Percentiles rank a stretch among this genome's conserved stretches.
phyloP scores from a whole-genome alignment of 306 rosid genomes.

The Boehmeria nivea region DNA sequence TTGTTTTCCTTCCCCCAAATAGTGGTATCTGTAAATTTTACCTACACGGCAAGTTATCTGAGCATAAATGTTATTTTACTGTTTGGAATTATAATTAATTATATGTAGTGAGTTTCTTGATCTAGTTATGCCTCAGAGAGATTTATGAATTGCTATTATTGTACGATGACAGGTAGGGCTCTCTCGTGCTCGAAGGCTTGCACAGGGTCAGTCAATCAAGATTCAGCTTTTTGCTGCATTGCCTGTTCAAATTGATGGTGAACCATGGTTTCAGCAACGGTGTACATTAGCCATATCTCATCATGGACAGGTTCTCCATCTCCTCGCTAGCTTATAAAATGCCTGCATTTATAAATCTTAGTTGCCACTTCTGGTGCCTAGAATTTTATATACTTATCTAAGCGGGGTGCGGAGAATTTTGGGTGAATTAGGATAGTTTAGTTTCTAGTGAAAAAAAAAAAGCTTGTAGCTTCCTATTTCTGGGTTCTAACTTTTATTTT shows the following conservation, averaged over 20 bases:
- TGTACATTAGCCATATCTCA: slow-evolving; percentile 76
- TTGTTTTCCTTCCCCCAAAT: too few relatives aligned
- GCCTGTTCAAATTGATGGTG: slow-evolving; percentile 98
- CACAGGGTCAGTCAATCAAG: slow-evolving; percentile 90
- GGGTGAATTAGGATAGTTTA: background rate
- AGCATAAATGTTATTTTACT: too few relatives aligned
- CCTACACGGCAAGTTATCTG: too few relatives aligned
- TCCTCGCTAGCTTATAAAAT: slow-evolving; percentile 18
- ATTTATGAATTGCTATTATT: slow-evolving; percentile 13
- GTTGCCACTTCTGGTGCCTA: too few relatives aligned
- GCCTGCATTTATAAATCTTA: too few relatives aligned
- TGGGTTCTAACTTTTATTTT: too few relatives aligned
- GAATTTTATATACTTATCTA: background rate
- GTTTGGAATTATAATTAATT: too few relatives aligned
- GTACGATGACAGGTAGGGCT: slow-evolving; percentile 73
- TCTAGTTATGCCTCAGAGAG: too few relatives aligned
- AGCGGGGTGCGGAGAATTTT: too few relatives aligned
- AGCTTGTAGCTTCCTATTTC: background rate
- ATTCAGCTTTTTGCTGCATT: slow-evolving; percentile 66
- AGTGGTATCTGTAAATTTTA: too few relatives aligned
- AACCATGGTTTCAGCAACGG: slow-evolving; percentile 86
- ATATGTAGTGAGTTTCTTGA: too few relatives aligned
- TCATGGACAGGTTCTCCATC: slow-evolving; percentile 78
- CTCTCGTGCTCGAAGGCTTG: slow-evolving; percentile 96
- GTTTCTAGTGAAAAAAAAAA: too few relatives aligned